These are phyloP conservation scores for Apiospora malaysiana DNA, from an alignment of 2,329 filamentous ascomycete genomes.

Conservation along the genomic window DNA sequence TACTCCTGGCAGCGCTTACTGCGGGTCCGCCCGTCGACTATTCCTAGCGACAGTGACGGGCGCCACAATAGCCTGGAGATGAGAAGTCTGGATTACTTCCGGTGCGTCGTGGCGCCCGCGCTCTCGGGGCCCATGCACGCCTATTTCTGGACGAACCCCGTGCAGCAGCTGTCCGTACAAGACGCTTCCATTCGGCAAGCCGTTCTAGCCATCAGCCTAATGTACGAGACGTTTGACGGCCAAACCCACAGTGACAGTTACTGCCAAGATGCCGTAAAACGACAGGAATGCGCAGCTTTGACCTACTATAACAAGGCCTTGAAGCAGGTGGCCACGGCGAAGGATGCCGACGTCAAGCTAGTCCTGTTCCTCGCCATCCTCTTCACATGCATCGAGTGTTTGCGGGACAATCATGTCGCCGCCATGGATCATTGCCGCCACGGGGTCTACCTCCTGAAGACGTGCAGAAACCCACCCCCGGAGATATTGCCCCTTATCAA, in stretches of 20 bases:
- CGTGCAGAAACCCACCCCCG: not conserved
- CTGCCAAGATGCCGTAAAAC: not conserved
- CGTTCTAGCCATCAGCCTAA: constrained; percentile 29
- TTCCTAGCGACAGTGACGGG: constrained; percentile 6
- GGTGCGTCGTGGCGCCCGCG: constrained; percentile 27
- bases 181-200: constrained; percentile 27
- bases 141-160: constrained; percentile 28
- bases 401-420: constrained; percentile 54
- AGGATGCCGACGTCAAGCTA: constrained; percentile 14
- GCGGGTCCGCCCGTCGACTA: constrained; percentile 24
- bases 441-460: constrained; percentile 31
- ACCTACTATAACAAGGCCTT: constrained; percentile 29
- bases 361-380: constrained; percentile 39
- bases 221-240: constrained; percentile 27
- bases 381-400: constrained; percentile 60
- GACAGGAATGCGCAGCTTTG: constrained; percentile 7
- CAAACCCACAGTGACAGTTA: not conserved
- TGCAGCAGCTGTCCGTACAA: constrained; percentile 28
- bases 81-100: constrained; percentile 30
- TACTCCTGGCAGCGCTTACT: constrained; percentile 29
- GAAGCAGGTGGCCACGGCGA: constrained; percentile 24
- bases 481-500: constrained; percentile 21
- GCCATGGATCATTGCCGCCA: constrained; percentile 45
- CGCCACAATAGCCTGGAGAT: constrained; percentile 18
- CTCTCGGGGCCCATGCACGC: constrained; percentile 23